Evolutionary conservation across 805 yeast species (phyloP).

Genomic region (Wickerhamiella musiphila): DNA sequence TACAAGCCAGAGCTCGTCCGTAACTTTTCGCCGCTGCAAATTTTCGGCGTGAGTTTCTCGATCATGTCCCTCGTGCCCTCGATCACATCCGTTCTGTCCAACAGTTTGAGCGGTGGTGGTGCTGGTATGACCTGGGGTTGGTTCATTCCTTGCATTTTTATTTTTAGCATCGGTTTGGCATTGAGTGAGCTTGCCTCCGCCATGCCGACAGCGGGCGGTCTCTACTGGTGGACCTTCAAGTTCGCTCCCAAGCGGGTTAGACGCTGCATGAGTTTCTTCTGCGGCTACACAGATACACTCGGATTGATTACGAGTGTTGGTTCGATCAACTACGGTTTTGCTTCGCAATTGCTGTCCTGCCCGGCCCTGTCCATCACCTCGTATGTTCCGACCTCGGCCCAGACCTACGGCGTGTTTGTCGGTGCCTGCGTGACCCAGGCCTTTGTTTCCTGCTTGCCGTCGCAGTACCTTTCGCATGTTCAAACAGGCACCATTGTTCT

Average conservation of each 20-base stretch:
- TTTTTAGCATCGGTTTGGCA: slow-evolving; percentile 35
- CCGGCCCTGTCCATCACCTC: slow-evolving; percentile 30
- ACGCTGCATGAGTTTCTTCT: slow-evolving; percentile 38
- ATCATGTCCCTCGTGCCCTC: slow-evolving; percentile 48
- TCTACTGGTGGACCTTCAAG: slow-evolving; percentile 47
- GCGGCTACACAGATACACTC: slow-evolving; percentile 47
- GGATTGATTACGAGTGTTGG: slow-evolving; percentile 49
- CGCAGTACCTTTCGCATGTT: slow-evolving; percentile 35
- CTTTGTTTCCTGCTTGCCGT: slow-evolving; percentile 34
- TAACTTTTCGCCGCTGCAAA: slow-evolving; percentile 39
- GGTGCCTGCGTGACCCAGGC: slow-evolving; percentile 40
- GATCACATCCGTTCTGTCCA: slow-evolving; percentile 34
- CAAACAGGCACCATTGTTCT: slow-evolving; percentile 40
- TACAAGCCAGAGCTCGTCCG: slow-evolving; percentile 49
- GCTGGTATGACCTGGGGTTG: slow-evolving; percentile 56
- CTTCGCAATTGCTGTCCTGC: slow-evolving; percentile 31
- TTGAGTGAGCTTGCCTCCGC: slow-evolving; percentile 50
- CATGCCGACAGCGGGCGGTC: slow-evolving; percentile 57
- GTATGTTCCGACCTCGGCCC: slow-evolving; percentile 30
- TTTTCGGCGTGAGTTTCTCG: slow-evolving; percentile 51
- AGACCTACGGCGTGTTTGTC: slow-evolving; percentile 44
- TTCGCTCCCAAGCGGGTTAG: slow-evolving; percentile 39
- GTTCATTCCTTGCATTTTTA: slow-evolving; percentile 38
- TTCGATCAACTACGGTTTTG: slow-evolving; percentile 52
- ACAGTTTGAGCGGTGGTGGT: slow-evolving; percentile 43